Evolutionary conservation across 2,329 filamentous ascomycete species (phyloP), one percentile per base, ranked within the genome.

Genomic region (Epichloe brachyelytri): DNA sequence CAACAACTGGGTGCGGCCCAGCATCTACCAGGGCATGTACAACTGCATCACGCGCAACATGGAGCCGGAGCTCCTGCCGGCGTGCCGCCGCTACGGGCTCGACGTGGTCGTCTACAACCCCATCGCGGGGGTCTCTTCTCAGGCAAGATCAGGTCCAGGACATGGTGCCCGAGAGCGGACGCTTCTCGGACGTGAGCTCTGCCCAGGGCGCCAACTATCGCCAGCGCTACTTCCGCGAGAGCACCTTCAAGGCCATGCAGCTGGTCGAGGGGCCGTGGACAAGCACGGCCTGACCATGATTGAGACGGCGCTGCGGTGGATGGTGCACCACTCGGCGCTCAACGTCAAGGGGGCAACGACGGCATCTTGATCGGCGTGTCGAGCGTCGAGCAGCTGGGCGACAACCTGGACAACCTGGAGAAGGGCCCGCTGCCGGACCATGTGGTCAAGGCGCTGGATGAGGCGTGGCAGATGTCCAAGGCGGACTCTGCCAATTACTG

Each of bases 11-110:
- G 85, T 94, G 15, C 78, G 83, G 39, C 88, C 88, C 1, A 88
- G 85, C 0, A 80, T 94, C 51, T 95, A 88, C 67, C 88, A 93
- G 67, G 89, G 77, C 59, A 91, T 94, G 86, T 91, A 91, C 68
- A 91, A 91, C 66, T 80, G 78, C 52, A 86, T 90, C 57, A 87
- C 82, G 20, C 80, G 88, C 49, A 79, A 78, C 50, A 83, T 91
- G 55, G 88, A 93, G 64, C 65, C 77, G 1, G 87, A 93, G 65
- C 71, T 93, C 41, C 76, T 93, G 50, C 80, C 81, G 3, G 80
- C 82, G 20, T 89, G 85, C 62, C 79, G 80, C 20, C 79, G 85
- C 49, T 91, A 88, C 64, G 85, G 85, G 2, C 74, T 93, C 20
- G 84, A 89, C 55, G 76, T 93, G 44, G 86, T 91, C 7, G 73